phyloP scores from a whole-genome alignment of 2,329 filamentous ascomycete genomes.

The Trichoderma sp. region DNA sequence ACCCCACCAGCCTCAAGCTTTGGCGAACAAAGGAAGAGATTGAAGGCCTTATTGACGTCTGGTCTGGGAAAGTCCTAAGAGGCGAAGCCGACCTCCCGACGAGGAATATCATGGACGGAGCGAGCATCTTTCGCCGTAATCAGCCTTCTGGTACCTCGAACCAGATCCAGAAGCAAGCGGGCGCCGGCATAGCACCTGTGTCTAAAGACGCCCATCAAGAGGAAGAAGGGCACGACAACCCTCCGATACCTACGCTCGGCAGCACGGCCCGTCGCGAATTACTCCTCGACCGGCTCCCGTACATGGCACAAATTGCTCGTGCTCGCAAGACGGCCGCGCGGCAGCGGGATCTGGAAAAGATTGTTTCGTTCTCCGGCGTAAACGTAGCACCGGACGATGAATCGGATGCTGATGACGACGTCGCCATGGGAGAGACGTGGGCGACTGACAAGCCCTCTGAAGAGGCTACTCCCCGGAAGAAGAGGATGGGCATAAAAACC shows the following conservation, averaged over 20 bases:
- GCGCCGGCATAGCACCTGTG: conserved; percentile 11
- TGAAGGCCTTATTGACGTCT: conserved; percentile 67
- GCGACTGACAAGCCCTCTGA: conserved; percentile 60
- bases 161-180: conserved; percentile 35
- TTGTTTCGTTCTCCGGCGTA: conserved; percentile 64
- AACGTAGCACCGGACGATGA: conserved; percentile 46
- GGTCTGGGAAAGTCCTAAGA: conserved; percentile 59
- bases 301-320: conserved; percentile 66
- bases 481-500: conserved; percentile 37
- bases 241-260: conserved; percentile 56
- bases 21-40: conserved; percentile 84
- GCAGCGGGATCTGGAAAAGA: conserved; percentile 61
- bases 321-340: conserved; percentile 40
- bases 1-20: conserved; percentile 76
- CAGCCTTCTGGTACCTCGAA: conserved; percentile 33
- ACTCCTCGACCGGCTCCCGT: conserved; percentile 82
- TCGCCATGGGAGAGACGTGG: conserved; percentile 48
- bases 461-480: conserved; percentile 50
- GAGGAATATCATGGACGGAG: conserved; percentile 43
- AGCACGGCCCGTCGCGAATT: conserved; percentile 68
- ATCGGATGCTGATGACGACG: conserved; percentile 45
- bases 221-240: conserved; percentile 22
- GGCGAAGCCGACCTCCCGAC: conserved; percentile 44
- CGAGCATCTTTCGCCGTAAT: conserved; percentile 48
- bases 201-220: conserved; percentile 21